Conservation (phyloP, 805 yeast genomes). For the Nakazawaea siamensis region DNA sequence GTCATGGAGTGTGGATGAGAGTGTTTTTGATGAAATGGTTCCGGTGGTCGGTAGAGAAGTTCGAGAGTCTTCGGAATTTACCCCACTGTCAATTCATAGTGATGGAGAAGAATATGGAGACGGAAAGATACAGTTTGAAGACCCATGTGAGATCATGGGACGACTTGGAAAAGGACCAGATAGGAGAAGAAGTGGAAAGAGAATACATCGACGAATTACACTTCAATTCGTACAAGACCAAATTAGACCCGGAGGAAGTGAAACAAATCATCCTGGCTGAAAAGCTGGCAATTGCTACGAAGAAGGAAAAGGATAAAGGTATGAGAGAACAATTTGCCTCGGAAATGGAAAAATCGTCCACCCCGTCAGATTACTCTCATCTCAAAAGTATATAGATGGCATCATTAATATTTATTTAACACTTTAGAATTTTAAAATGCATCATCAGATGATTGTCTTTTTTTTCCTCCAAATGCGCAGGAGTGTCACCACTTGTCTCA, state of each 20-base stretch:
- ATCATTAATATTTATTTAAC: too few species aligned
- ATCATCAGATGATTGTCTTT: too few species aligned
- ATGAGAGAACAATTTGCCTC: slow-evolving; percentile 33
- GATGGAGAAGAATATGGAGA: slow-evolving; percentile 53
- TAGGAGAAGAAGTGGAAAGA: slow-evolving; percentile 14
- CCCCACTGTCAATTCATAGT: slow-evolving; percentile 79
- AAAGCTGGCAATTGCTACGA: slow-evolving; percentile 33
- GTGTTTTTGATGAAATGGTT: slow-evolving; percentile 94
- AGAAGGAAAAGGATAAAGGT: slow-evolving; percentile 32
- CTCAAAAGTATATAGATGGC: too few species aligned
- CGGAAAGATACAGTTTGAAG: slow-evolving; percentile 45
- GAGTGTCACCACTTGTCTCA: too few species aligned
- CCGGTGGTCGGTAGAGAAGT: slow-evolving; percentile 85
- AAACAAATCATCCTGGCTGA: slow-evolving; percentile 29
- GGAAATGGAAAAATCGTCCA: too few species aligned
- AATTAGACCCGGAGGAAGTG: slow-evolving; percentile 17
- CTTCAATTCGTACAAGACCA: slow-evolving; percentile 16
- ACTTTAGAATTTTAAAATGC: too few species aligned
- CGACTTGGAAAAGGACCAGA: slow-evolving; percentile 35
- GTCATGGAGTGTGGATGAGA: slow-evolving; percentile 92
- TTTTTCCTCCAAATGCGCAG: too few species aligned
- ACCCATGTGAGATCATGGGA: slow-evolving; percentile 71
- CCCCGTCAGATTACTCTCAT: too few species aligned
- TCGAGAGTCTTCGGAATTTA: slow-evolving; percentile 74
- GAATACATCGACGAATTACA: slow-evolving; percentile 19